Evolutionary conservation across 805 yeast genomes (phyloP).

Genomic region (Saccharomycopsis sp.): DNA sequence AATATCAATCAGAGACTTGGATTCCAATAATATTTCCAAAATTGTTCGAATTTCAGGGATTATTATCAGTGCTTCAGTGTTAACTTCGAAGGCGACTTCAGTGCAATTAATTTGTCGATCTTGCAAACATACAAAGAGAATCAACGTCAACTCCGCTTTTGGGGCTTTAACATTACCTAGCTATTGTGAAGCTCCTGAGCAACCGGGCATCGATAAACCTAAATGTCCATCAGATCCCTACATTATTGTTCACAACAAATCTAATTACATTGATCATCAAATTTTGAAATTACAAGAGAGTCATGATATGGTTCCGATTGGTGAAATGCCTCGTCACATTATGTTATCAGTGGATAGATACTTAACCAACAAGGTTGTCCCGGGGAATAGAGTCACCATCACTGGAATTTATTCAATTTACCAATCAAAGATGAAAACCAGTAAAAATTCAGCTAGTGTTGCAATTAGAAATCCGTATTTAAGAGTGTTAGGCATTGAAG

Average conservation of each 20-base stretch:
- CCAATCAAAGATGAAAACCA: slow-evolving; percentile 57
- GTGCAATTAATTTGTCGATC: slow-evolving; percentile 80
- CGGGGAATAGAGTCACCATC: slow-evolving; percentile 90
- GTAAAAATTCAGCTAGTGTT: slow-evolving; percentile 48
- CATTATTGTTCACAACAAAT: slow-evolving; percentile 86
- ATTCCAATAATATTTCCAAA: slow-evolving; percentile 81
- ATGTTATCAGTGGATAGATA: slow-evolving; percentile 82
- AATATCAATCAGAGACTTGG: slow-evolving; percentile 71
- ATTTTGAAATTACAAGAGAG: slow-evolving; percentile 88
- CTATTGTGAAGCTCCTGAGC: slow-evolving; percentile 51
- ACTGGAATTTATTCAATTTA: slow-evolving; percentile 91
- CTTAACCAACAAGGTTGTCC: slow-evolving; percentile 82
- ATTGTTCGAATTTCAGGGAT: slow-evolving; percentile 91
- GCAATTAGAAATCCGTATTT: slow-evolving; percentile 93
- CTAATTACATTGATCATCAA: slow-evolving; percentile 93
- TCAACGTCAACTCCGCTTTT: slow-evolving; percentile 60
- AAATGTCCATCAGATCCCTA: slow-evolving; percentile 91
- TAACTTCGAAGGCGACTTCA: slow-evolving; percentile 78
- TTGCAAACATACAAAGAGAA: slow-evolving; percentile 72
- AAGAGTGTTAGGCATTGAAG: slow-evolving; percentile 77
- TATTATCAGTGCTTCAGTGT: slow-evolving; percentile 82
- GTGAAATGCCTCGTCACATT: slow-evolving; percentile 96
- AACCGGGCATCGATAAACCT: slow-evolving; percentile 35
- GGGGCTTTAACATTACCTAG: slow-evolving; percentile 65
- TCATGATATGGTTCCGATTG: slow-evolving; percentile 99